Conservation (phyloP, 129 eudicot genomes). For the Erigeron canadensis region DNA sequence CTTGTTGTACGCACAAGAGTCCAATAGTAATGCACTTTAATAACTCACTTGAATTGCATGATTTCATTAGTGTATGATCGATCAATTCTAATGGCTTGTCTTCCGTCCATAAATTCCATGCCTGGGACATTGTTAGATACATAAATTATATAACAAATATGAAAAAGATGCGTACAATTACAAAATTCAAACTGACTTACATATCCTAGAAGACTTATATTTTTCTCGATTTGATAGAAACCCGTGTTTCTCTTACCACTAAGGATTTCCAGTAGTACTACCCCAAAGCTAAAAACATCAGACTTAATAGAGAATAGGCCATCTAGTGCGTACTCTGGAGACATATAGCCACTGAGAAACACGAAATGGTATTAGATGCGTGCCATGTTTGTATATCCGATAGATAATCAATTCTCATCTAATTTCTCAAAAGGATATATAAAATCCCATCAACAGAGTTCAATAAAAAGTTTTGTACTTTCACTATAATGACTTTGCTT, state of each 20-base stretch:
- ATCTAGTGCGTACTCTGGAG: conserved; percentile 37
- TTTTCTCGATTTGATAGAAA: conserved; percentile 24
- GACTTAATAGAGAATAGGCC: conserved; percentile 32
- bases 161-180: not conserved
- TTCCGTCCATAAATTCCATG: conserved; percentile 37
- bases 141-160: no score
- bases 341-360: conserved; percentile 34
- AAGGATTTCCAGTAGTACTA: conserved; percentile 28
- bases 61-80: conserved; percentile 25
- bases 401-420: not conserved
- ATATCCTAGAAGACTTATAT: conserved; percentile 30
- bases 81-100: conserved; percentile 22
- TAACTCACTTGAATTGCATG: conserved; percentile 21
- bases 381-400: not conserved
- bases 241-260: conserved; percentile 38
- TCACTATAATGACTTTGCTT: not conserved
- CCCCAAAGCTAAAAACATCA: conserved; percentile 36
- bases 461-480: not conserved
- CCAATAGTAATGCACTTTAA: conserved; percentile 38
- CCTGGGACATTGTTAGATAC: conserved; percentile 13
- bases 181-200: conserved; percentile 19
- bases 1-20: conserved; percentile 41
- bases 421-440: no score
- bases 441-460: not conserved
- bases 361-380: not conserved